Evolutionary conservation across 164 flowering plant genomes (phyloP), one percentile per base, ranked within the genome.

Genomic region (Stephania japonica): DNA sequence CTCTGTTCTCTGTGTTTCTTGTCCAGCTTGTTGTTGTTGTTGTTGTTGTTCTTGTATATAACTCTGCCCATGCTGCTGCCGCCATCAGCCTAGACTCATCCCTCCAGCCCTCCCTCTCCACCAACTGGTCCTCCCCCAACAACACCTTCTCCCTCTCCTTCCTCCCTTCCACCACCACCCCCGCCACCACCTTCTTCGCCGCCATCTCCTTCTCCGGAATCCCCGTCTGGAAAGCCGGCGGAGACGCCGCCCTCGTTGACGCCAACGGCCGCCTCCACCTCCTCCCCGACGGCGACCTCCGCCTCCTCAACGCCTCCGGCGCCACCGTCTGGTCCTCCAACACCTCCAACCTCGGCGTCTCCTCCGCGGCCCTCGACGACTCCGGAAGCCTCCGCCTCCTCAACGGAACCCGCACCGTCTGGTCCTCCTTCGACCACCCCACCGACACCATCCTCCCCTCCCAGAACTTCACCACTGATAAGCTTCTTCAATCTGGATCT

Each of bases 351-450:
- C 68, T 43, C 24, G 81, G 81, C 21, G 68, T 84, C 42, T 56
- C 85, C 42, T 4, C 65, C 0, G 87, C 87, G 0, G n/a, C 73
- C 13, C 69, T 84, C 18, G 75, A 82, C 18, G 80, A 80, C 19
- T 66, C 75, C 13, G 87, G 87, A 21, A 70, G 79, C 53, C 38
- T 82, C 24, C 23, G 56, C 4, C 74, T 79, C 11, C 56, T 16
- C 24, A 76, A 76, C 47, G 70, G 74, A 14, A 67, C 69, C 16
- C 38, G 44, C 18, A 26, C 72, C 4, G 44, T 80, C 47, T 84
- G 87, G 87, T 76, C 81, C 56, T 75, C 80, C 50, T 84, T 84
- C 72, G 62, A 76, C 7, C 70, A 84, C 56, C 87, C 87, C 1
- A 82, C 84, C 3, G 87, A 84, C 65, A 82, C 83, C 5, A 67